Evolutionary conservation across 139 green algal species (phyloP).

Genomic region (Chlamydomonas sp.): DNA sequence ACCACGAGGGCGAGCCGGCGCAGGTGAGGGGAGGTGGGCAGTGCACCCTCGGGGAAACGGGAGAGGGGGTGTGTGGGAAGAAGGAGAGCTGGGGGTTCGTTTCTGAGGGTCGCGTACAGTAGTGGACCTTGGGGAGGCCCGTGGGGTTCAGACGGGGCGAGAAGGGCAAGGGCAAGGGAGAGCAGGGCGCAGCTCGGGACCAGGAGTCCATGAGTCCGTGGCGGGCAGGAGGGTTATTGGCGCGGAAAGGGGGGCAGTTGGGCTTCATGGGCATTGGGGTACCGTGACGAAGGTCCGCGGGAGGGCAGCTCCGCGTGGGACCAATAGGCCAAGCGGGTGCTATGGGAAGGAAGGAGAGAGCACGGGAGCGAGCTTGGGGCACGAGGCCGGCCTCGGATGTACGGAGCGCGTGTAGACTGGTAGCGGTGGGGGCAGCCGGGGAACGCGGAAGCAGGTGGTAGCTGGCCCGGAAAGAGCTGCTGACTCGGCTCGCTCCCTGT

Average conservation of each 20-base stretch:
- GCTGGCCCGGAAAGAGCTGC: background rate
- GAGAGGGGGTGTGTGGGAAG: background rate
- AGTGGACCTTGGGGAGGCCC: background rate
- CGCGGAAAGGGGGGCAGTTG: no score
- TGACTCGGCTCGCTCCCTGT: background rate
- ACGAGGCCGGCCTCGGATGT: background rate
- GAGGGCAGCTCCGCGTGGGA: no score
- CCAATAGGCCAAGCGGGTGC: no score
- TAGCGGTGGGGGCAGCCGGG: background rate
- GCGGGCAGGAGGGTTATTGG: no score
- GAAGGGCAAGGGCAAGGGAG: background rate
- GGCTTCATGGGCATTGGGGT: no score
- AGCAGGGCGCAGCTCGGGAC: no score
- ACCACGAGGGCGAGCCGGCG: constrained; percentile 32
- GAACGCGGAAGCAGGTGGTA: background rate
- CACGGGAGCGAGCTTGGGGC: no score
- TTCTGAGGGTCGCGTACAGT: background rate
- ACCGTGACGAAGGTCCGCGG: no score
- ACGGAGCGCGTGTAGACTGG: background rate
- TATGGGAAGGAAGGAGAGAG: background rate
- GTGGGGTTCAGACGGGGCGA: background rate
- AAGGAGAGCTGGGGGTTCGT: background rate
- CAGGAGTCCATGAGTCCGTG: background rate
- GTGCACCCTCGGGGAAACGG: background rate
- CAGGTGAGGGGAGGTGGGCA: background rate